Base-by-base conservation (phyloP, 371 early-diverging fungal species). In the Mortierella sp. region DNA sequence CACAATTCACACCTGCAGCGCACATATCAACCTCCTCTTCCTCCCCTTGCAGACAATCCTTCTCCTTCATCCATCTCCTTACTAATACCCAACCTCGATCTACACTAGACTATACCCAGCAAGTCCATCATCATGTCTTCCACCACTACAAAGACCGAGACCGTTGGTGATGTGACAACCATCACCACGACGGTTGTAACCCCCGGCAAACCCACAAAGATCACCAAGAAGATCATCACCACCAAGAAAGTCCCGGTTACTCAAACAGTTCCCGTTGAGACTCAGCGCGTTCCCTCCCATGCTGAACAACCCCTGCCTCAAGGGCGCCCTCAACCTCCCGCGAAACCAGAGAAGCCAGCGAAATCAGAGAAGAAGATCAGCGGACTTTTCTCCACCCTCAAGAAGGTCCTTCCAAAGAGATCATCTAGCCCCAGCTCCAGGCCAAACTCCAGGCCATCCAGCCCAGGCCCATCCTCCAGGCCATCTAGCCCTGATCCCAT, bases 111-210 rank as follows among this genome's bases (percentile, higher is more conserved):
- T 34, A 34, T 34, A 34, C 34, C 34, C 34, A 4, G n/a, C 19
- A 6, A 47, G 16, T 27, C 46, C 43, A 25, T 27, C 57, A 61
- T 40, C 57, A 71, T 71, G 72, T 61, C 64, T 46, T 60, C 19
- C 49, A 76, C 76, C 45, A 29, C 69, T 54, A 76, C 76, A 25
- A 68, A 68, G 76, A 76, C 76, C 54, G 31, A 60, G 25, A 76
- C 76, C n/a, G 65, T 68, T 29, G 64, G 64, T 40, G 69, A 65
- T 28, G 69, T 76, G 48, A 68, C 69, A 21, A 76, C 76, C 37
- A 60, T 64, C n/a, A 69, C 68, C 40, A 76, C 68, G 0, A 76
- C 76, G 2, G 49, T 76, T 52, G 53, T 43, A 3, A 47, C 76
- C 1, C 76, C 76, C 5, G 76, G 76, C 24, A 68, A 76, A 40